These are phyloP conservation scores for Tricholoma bakamatsutake DNA, from an alignment of 768 basidiomycete species.

Conservation along the genomic window DNA sequence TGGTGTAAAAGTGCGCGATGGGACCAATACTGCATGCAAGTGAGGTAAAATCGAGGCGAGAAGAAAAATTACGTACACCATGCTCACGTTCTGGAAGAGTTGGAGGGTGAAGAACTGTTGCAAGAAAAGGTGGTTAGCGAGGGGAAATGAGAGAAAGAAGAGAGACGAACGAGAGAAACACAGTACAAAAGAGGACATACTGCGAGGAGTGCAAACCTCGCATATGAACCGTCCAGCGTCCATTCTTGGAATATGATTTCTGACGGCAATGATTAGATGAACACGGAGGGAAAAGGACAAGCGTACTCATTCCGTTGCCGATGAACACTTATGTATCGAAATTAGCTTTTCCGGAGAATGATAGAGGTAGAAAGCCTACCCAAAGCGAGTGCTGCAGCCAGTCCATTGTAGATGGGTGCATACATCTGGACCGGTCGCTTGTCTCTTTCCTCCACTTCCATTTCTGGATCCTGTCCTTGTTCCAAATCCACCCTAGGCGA, in stretches of 20 bases:
- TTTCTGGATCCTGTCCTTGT: neutral
- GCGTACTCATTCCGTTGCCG: slow-evolving; percentile 51
- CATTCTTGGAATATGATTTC: slow-evolving; percentile 59
- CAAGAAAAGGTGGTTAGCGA: slow-evolving; percentile 12
- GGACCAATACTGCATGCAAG: slow-evolving; percentile 52
- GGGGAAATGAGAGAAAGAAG: slow-evolving; percentile 12
- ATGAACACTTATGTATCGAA: slow-evolving; percentile 51
- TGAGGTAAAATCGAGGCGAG: slow-evolving; percentile 6
- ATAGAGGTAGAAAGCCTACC: slow-evolving; percentile 33
- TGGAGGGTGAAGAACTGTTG: slow-evolving; percentile 70
- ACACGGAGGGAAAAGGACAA: slow-evolving; percentile 1
- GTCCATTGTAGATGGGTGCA: slow-evolving; percentile 66
- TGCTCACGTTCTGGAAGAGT: slow-evolving; percentile 60
- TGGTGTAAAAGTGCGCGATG: slow-evolving; percentile 71
- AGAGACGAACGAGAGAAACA: slow-evolving; percentile 51
- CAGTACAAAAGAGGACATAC: slow-evolving; percentile 67
- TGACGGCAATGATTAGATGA: slow-evolving; percentile 2
- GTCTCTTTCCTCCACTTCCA: slow-evolving; percentile 14
- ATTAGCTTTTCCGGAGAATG: slow-evolving; percentile 21
- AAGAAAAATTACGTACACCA: slow-evolving; percentile 44
- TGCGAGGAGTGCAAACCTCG: slow-evolving; percentile 58
- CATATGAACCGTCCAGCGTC: slow-evolving; percentile 51
- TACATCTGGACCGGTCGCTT: slow-evolving; percentile 37
- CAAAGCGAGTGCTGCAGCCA: slow-evolving; percentile 50
- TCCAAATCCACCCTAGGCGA: neutral